These are phyloP conservation scores for Monosporascus sp. DNA, from an alignment of 2,329 filamentous ascomycete genomes.

Conservation along the genomic window DNA sequence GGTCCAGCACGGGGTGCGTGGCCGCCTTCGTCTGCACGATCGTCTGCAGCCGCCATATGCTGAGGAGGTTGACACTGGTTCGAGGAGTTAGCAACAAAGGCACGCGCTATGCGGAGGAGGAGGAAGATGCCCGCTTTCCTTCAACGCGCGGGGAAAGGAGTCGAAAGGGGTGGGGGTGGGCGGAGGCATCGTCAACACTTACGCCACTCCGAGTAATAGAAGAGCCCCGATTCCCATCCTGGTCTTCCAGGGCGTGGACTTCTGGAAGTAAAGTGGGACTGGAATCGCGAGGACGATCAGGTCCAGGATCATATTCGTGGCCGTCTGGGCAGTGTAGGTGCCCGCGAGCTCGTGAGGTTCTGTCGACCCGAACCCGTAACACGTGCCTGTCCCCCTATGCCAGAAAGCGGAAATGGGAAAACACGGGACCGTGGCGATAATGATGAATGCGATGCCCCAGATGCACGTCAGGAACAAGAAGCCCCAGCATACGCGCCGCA, in stretches of 20 bases:
- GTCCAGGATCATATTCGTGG: constrained; percentile 26
- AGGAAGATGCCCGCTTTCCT: no score
- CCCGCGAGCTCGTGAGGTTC: constrained; percentile 17
- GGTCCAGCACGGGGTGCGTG: constrained; percentile 29
- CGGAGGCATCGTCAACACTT: constrained; percentile 6
- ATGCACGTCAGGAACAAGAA: constrained; percentile 19
- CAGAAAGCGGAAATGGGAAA: constrained; percentile 26
- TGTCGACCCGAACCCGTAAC: constrained; percentile 28
- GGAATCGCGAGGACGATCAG: constrained; percentile 26
- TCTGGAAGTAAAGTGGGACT: constrained; percentile 22
- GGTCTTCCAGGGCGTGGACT: constrained; percentile 21
- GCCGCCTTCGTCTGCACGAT: constrained; percentile 23
- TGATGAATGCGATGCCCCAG: constrained; percentile 25
- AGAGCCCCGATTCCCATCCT: constrained; percentile 24
- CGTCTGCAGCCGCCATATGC: constrained; percentile 26
- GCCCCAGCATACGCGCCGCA: constrained; percentile 16
- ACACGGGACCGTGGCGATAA: constrained; percentile 26
- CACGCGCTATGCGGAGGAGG: no score
- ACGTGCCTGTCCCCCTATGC: constrained; percentile 15
- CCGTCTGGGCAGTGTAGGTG: constrained; percentile 23
- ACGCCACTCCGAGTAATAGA: constrained; percentile 26
- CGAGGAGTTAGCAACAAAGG: background rate
- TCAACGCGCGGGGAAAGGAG: no score
- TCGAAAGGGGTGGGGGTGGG: no score
- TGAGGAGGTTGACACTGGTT: constrained; percentile 23